Evolutionary conservation across 768 basidiomycete genomes (phyloP), one percentile per base, ranked within the genome.

Genomic region (Rhodotorula toruloides): DNA sequence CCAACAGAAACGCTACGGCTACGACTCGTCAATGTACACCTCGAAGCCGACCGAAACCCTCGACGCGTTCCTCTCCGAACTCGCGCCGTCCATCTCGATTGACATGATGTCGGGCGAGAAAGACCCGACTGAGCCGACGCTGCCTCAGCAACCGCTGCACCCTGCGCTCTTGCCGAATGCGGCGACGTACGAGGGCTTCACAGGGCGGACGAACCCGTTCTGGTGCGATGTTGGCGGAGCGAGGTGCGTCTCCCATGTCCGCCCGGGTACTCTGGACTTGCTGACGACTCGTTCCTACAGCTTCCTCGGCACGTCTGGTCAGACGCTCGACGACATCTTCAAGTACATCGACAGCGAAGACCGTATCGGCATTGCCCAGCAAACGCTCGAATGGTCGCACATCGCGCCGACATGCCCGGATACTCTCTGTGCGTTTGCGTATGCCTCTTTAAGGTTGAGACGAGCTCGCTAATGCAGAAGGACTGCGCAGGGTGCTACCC

Each of bases 381-480:
- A 86, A 47, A 93, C 91, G 17, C 81, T 99, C 40, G 84, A 82
- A 72, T 99, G 94, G 96, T 81, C 92, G 63, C 94, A 98, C 79
- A 85, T 96, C 77, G 92, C 96, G n/a, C 96, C 96, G 7, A 98
- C 96, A 13, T 94, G 94, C 32, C 96, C 96, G 34, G 96, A 99
- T 78, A 99, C 96, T 1, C 82, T 99, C 7, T 97, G 81, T 81
- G 58, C 72, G 80, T 73, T 32, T 42, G 19, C 29, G 1, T 36
- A 29, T 53, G n/a, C 42, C 48, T 50, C 47, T 52, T 21, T 63
- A 44, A 29, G 29, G 58, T 13, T 49, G 37, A 62, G 31, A 32
- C 62, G 46, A 31, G 54, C 46, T 40, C 25, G 27, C 42, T 47
- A 37, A 34, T 25, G 8, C 22, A n/a, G n/a, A n/a, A n/a, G n/a